Evolutionary conservation across 176 grass and related monocot genomes (phyloP).

Genomic region (maize (Zea mays)): Zm-B73-REFERENCE-NAM-5.0 NC_050098.1:152888501-152889000

Average conservation of each 20-base stretch:
- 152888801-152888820: conserved; percentile 76
- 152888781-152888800: conserved; percentile 81
- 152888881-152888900: no score
- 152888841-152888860: no score
- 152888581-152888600: conserved; percentile 65
- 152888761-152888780: conserved; percentile 78
- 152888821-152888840: conserved; percentile 23
- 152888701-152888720: conserved; percentile 59
- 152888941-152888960: no score
- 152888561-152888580: conserved; percentile 78
- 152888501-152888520: conserved; percentile 46
- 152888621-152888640: conserved; percentile 69
- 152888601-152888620: conserved; percentile 82
- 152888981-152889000: no score
- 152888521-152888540: conserved; percentile 69
- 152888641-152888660: conserved; percentile 70
- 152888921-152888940: no score
- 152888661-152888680: conserved; percentile 87
- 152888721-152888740: conserved; percentile 81
- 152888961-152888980: no score
- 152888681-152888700: conserved; percentile 28
- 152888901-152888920: no score
- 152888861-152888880: no score
- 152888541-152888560: conserved; percentile 50
- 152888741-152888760: conserved; percentile 7